Base-by-base conservation (phyloP, 441 rosid genomes). In the Mallotus japonicus region DNA sequence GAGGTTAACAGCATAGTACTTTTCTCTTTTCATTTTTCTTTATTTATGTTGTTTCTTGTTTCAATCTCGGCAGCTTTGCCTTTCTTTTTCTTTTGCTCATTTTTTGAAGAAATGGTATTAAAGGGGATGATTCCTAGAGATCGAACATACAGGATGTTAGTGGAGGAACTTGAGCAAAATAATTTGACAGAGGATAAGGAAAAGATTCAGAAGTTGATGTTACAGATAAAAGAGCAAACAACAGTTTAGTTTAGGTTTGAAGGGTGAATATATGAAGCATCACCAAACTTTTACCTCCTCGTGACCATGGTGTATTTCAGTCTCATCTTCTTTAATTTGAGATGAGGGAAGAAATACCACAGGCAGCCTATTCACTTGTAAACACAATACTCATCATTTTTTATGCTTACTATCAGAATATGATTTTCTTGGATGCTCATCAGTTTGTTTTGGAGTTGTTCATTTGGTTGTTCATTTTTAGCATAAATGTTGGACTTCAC, bases 71-170 rank as follows among this genome's bases (percentile, higher is more conserved):
- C 3, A 28, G 32, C 3, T 28, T 28, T 28, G 32, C 32, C 32
- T 28, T 28, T 28, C 3, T 28, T 28, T 28, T 28, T 28, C 3
- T 1, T 28, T 68, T 88, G 86, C 77, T 82, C 74, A 44, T 90
- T 86, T 84, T 92, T 90, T 44, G 87, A 90, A 67, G 94, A 89
- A 51, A 78, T 81, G 46, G 78, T 88, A 56, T 59, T 71, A 19
- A 93, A 85, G 82, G 91, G 91, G 73, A 84, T 89, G 90, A 69
- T 82, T 71, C 95, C 92, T 34, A 58, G 74, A 78, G 86, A 84
- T 58, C 70, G 78, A 53, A 82, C 81, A 22, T 83, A 78, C 69
- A 88, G 78, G 73, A 61, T 71, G 73, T 73, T 91, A 86, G 71
- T 80, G n/a, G 79, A 82, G 54, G 80, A 83, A 80, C 95, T 93